Percentiles rank a stretch among this genome's conserved stretches.
These are phyloP conservation scores for Exobasidium rhododendri DNA, from an alignment of 1,284 basidiomycete species.

Conservation along the genomic window DNA sequence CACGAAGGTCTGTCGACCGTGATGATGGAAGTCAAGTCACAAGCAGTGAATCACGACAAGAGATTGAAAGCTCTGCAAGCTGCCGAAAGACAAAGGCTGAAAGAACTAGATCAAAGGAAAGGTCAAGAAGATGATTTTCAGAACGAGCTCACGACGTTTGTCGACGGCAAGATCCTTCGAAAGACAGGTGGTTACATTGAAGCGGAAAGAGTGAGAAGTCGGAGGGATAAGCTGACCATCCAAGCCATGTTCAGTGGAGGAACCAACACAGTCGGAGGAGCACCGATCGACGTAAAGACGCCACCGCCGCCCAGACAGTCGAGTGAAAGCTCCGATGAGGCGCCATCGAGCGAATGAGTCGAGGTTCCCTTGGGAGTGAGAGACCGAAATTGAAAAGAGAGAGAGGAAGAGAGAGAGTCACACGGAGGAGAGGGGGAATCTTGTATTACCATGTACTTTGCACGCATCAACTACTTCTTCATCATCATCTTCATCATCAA, in stretches of 20 bases:
- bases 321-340: too few relatives aligned
- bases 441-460: too few relatives aligned
- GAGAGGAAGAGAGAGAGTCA: too few relatives aligned
- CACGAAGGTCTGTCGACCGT: conserved; percentile 51
- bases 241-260: conserved; percentile 48
- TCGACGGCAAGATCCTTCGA: conserved; percentile 48
- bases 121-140: conserved; percentile 47
- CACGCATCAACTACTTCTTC: too few relatives aligned
- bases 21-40: conserved; percentile 52
- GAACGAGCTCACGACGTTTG: conserved; percentile 51
- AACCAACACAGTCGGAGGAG: conserved; percentile 6
- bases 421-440: too few relatives aligned
- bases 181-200: conserved; percentile 51
- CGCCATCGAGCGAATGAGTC: too few relatives aligned
- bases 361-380: too few relatives aligned
- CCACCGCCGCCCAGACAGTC: not conserved
- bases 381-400: too few relatives aligned
- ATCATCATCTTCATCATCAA: too few relatives aligned
- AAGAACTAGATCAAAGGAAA: conserved; percentile 25
- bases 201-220: conserved; percentile 46
- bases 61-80: conserved; percentile 50
- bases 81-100: conserved; percentile 46
- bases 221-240: conserved; percentile 47
- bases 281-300: not conserved
- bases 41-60: conserved; percentile 51